phyloP scores from a whole-genome alignment of 768 basidiomycete species.

The Termitomyces sp. region DNA sequence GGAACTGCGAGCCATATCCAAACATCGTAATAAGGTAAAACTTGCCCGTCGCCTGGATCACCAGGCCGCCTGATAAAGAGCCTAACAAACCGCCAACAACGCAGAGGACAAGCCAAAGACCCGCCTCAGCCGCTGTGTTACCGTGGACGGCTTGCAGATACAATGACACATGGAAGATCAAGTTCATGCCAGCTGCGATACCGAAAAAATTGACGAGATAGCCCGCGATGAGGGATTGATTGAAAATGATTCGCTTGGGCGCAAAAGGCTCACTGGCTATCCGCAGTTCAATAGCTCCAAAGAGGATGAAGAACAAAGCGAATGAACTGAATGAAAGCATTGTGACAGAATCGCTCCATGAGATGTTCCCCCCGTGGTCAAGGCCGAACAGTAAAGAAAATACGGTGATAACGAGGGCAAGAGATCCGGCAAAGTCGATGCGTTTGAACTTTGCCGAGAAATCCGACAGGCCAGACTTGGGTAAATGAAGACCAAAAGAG shows the following conservation, averaged over 20 bases:
- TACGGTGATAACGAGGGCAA: conserved; percentile 48
- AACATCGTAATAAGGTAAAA: conserved; percentile 47
- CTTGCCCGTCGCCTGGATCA: conserved; percentile 54
- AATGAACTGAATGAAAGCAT: conserved; percentile 30
- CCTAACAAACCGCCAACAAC: conserved; percentile 44
- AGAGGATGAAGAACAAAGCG: conserved; percentile 27
- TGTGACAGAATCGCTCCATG: conserved; percentile 39
- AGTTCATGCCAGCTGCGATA: conserved; percentile 35
- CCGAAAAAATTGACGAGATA: conserved; percentile 60
- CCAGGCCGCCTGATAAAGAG: conserved; percentile 44
- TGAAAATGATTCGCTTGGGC: conserved; percentile 47
- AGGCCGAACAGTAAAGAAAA: conserved; percentile 54
- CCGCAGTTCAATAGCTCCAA: conserved; percentile 41
- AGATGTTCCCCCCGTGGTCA: conserved; percentile 46
- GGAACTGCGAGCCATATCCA: conserved; percentile 31
- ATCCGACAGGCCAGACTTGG: conserved; percentile 32
- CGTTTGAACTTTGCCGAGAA: conserved; percentile 49
- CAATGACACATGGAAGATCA: conserved; percentile 49
- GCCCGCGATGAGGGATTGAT: conserved; percentile 42
- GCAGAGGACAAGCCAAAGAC: conserved; percentile 45
- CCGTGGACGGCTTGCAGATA: conserved; percentile 55
- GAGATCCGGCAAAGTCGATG: conserved; percentile 58
- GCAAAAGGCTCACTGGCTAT: conserved; percentile 57
- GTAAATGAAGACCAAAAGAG: conserved; percentile 49
- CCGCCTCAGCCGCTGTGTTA: conserved; percentile 41